A percentile compares a stretch with the other conserved stretches of the same genome.
phyloP scores from a whole-genome alignment of 2,329 filamentous ascomycete genomes.

The Helotiales sp. region DNA sequence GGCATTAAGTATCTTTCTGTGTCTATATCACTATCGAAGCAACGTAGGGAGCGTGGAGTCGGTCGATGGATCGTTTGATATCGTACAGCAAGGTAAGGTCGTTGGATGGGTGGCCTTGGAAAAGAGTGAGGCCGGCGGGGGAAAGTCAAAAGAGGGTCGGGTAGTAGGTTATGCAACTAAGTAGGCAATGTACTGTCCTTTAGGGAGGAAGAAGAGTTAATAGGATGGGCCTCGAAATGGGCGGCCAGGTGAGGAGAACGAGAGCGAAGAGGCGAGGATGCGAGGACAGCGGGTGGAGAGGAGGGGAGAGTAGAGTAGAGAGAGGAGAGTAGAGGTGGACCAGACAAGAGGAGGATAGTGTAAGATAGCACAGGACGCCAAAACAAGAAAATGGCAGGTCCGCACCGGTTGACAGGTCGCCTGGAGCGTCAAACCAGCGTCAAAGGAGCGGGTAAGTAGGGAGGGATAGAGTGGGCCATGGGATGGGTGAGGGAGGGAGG shows the following conservation, averaged over 20 bases:
- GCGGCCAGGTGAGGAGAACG: background rate
- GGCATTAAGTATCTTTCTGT: slow-evolving; percentile 37
- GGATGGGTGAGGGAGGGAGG: background rate
- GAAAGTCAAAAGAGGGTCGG: slow-evolving; percentile 29
- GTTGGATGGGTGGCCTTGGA: slow-evolving; percentile 27
- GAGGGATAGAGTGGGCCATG: background rate
- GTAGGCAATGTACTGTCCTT: slow-evolving; percentile 4
- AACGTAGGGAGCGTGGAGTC: slow-evolving; percentile 27
- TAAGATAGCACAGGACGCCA: background rate
- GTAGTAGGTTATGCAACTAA: background rate
- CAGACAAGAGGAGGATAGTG: slow-evolving; percentile 1
- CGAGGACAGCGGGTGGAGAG: background rate
- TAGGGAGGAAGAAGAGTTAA: background rate
- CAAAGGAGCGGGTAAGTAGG: slow-evolving; percentile 13
- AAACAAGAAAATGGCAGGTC: slow-evolving; percentile 3
- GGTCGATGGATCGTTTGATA: slow-evolving; percentile 4
- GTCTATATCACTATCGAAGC: slow-evolving; percentile 25
- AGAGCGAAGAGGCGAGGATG: background rate
- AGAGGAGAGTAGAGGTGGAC: background rate
- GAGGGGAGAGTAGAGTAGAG: background rate
- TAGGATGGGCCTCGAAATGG: slow-evolving; percentile 4
- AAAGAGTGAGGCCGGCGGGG: slow-evolving; percentile 31
- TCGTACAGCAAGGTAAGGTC: background rate
- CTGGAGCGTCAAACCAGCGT: slow-evolving; percentile 18
- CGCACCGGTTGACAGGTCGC: slow-evolving; percentile 11